Evolutionary conservation across 768 basidiomycete genomes (phyloP).

Genomic region (Phylloporus sp.): DNA sequence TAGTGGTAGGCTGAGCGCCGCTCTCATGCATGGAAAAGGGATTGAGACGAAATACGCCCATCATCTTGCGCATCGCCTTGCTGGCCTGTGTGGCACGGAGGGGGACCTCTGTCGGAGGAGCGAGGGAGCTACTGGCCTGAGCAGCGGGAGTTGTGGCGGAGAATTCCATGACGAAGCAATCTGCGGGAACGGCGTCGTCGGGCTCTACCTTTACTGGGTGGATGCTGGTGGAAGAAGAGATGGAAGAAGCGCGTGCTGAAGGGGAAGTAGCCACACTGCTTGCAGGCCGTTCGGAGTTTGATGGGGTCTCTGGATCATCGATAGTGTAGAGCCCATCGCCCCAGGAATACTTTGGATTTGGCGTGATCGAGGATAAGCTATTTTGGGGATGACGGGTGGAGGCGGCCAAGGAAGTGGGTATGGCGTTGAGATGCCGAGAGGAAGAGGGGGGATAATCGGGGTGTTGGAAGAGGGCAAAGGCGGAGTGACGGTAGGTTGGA

Average conservation of each 20-base stretch:
- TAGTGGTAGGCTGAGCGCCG: conserved; percentile 35
- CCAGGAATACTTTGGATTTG: conserved; percentile 23
- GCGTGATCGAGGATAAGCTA: conserved; percentile 11
- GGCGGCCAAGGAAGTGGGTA: conserved; percentile 11
- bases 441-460: conserved; percentile 18
- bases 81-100: conserved; percentile 72
- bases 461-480: conserved; percentile 18
- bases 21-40: conserved; percentile 66
- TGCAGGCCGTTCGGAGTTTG: conserved; percentile 32
- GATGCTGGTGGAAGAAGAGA: conserved; percentile 27
- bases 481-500: conserved; percentile 22
- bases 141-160: conserved; percentile 26
- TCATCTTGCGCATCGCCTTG: conserved; percentile 67
- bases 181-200: conserved; percentile 23
- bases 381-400: conserved; percentile 15
- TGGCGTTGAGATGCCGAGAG: conserved; percentile 14
- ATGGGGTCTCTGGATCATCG: conserved; percentile 30
- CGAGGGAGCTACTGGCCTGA: conserved; percentile 37
- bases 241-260: conserved; percentile 33
- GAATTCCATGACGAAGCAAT: conserved; percentile 35
- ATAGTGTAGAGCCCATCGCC: conserved; percentile 31
- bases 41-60: conserved; percentile 73
- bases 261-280: conserved; percentile 33
- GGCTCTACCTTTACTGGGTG: conserved; percentile 30
- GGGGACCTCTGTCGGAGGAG: conserved; percentile 62